These are phyloP conservation scores for Penicillium janthinellum DNA, from an alignment of 2,329 filamentous ascomycete genomes.

Conservation along the genomic window DNA sequence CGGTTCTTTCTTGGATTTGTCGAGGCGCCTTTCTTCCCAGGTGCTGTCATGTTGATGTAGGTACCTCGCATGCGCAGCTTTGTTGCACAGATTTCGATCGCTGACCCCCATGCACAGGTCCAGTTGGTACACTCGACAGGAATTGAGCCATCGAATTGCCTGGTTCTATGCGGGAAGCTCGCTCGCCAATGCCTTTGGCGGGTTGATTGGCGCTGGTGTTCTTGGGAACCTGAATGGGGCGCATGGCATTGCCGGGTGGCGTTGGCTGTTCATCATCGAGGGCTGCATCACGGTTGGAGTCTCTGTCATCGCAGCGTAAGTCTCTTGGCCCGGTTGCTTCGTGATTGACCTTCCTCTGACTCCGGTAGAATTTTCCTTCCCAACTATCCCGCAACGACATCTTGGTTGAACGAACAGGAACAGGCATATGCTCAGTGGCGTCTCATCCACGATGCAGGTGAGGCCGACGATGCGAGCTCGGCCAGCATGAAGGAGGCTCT, in stretches of 20 bases:
- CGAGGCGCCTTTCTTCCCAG: constrained; percentile 59
- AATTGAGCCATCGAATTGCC: constrained; percentile 52
- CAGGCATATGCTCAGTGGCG: constrained; percentile 58
- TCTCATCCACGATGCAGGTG: constrained; percentile 53
- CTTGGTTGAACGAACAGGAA: constrained; percentile 56
- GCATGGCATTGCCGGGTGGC: constrained; percentile 45
- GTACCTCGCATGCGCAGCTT: neutral
- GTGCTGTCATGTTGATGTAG: constrained; percentile 61
- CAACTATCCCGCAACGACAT: constrained; percentile 57
- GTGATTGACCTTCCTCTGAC: neutral
- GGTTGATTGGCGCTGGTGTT: constrained; percentile 54
- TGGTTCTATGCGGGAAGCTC: constrained; percentile 53
- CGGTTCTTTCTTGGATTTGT: constrained; percentile 46
- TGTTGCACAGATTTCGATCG: neutral
- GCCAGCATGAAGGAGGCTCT: constrained; percentile 50
- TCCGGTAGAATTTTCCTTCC: constrained; percentile 39
- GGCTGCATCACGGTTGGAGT: constrained; percentile 47
- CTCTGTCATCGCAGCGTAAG: constrained; percentile 42
- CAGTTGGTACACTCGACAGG: constrained; percentile 67
- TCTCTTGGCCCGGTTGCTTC: constrained; percentile 16
- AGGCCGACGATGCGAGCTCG: constrained; percentile 44
- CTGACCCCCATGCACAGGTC: constrained; percentile 40
- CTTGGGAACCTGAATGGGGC: constrained; percentile 35
- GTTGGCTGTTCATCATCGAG: constrained; percentile 63
- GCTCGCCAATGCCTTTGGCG: constrained; percentile 56